phyloP scores from a whole-genome alignment of 129 eudicot genomes.

The Centaurea solstitialis region DNA sequence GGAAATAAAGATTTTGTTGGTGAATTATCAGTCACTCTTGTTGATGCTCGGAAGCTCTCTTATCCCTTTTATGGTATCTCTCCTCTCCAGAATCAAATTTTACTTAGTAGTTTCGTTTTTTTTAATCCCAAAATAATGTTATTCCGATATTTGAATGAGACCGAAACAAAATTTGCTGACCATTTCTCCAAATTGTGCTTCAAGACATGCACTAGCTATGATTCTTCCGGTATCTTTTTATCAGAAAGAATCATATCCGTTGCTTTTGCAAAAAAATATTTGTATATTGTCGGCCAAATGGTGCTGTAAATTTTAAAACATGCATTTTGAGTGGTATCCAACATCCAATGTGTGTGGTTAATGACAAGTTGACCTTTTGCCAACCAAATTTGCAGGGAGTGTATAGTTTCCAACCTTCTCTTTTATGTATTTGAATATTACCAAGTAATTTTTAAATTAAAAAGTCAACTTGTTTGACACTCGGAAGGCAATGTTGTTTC shows the following conservation, averaged over 20 bases:
- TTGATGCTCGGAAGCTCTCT: constrained; percentile 90
- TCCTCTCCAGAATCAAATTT: constrained; percentile 4
- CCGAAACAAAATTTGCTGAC: not conserved
- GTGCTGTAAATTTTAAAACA: not conserved
- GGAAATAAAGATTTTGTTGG: constrained; percentile 88
- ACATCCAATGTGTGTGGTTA: not conserved
- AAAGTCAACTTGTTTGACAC: not conserved
- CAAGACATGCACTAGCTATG: not conserved
- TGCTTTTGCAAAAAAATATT: not conserved
- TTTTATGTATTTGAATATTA: constrained; percentile 4
- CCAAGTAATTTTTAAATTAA: not conserved
- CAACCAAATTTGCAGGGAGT: not conserved
- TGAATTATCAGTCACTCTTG: constrained; percentile 95
- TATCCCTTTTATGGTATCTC: constrained; percentile 64
- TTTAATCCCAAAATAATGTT: not conserved
- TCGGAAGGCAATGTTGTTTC: not conserved
- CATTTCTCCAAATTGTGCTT: not conserved
- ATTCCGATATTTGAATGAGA: not conserved
- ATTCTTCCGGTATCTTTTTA: not conserved
- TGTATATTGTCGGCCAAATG: not conserved
- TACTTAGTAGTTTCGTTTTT: not conserved
- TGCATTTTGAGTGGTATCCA: not conserved
- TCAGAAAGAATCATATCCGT: not conserved
- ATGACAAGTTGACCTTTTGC: not conserved
- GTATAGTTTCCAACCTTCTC: not conserved